These are phyloP conservation scores for Botrytis elliptica DNA, from an alignment of 2,329 filamentous ascomycete genomes.

Conservation along the genomic window DNA sequence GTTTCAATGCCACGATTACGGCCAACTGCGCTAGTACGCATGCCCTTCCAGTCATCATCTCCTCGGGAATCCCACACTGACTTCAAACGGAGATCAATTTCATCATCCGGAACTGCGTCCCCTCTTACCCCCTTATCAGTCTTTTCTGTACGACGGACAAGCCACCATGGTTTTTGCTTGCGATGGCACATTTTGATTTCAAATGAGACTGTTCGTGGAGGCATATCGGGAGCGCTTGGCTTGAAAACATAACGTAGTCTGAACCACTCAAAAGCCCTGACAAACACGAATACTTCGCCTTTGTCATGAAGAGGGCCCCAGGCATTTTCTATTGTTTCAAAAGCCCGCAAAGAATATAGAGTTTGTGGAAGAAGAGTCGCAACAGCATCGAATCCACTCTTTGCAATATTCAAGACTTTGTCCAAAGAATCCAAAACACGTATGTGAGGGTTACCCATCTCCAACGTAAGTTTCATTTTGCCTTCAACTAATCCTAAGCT, in stretches of 20 bases:
- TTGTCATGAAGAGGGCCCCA: constrained; percentile 47
- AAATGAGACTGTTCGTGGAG: constrained; percentile 46
- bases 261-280: constrained; percentile 57
- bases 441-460: constrained; percentile 65
- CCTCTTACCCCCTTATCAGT: constrained; percentile 29
- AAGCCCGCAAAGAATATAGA: constrained; percentile 61
- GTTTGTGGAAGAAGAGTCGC: constrained; percentile 57
- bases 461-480: constrained; percentile 56
- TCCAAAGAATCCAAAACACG: constrained; percentile 60
- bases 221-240: constrained; percentile 31
- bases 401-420: constrained; percentile 54
- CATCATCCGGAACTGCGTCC: constrained; percentile 29
- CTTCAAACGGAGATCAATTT: constrained; percentile 44
- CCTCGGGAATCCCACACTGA: constrained; percentile 48
- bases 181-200: constrained; percentile 52
- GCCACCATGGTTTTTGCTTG: constrained; percentile 44
- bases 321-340: constrained; percentile 58
- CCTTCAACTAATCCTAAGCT: constrained; percentile 52
- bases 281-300: constrained; percentile 52
- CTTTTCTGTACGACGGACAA: constrained; percentile 32
- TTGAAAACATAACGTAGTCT: constrained; percentile 53
- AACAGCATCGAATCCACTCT: constrained; percentile 50
- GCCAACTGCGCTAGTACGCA: constrained; percentile 49
- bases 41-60: constrained; percentile 47
- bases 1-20: constrained; percentile 43